phyloP scores from a whole-genome alignment of 1,139 yeast species.

The Meyerozyma carpophila region DNA sequence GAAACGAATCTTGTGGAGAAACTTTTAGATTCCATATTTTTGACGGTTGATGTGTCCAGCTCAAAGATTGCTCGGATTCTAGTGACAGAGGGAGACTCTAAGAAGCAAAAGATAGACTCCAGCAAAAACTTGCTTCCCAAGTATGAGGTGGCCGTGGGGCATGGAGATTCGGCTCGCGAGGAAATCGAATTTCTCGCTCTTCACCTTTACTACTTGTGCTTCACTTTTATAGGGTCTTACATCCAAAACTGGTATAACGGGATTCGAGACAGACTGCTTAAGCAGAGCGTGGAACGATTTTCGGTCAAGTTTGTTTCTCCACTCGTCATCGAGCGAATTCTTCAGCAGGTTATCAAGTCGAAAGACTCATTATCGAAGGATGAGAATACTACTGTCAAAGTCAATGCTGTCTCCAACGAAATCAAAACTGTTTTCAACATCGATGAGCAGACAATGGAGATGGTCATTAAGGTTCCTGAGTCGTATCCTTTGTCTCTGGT shows the following conservation, averaged over 20 bases:
- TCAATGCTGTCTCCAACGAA: constrained; percentile 61
- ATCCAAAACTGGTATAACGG: constrained; percentile 70
- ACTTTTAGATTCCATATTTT: constrained; percentile 47
- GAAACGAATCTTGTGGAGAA: constrained; percentile 39
- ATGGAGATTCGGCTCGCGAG: constrained; percentile 14
- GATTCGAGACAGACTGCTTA: constrained; percentile 52
- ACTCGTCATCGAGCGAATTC: constrained; percentile 50
- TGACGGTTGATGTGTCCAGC: constrained; percentile 41
- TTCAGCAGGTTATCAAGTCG: constrained; percentile 44
- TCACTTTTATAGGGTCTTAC: constrained; percentile 59
- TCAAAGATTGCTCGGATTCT: constrained; percentile 24
- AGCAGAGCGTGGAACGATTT: constrained; percentile 55
- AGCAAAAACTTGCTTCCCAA: constrained; percentile 13
- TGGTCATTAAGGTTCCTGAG: constrained; percentile 65
- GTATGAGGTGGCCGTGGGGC: constrained; percentile 16
- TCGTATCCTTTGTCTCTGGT: constrained; percentile 74
- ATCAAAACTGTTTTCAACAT: constrained; percentile 69
- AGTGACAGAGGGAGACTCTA: constrained; percentile 7
- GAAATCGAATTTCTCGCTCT: constrained; percentile 37
- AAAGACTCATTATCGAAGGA: constrained; percentile 39
- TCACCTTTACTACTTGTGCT: constrained; percentile 53
- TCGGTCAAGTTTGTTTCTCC: constrained; percentile 63
- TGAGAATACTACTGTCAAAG: constrained; percentile 56
- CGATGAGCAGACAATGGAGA: constrained; percentile 85
- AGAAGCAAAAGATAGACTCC: constrained; percentile 3